Percentiles rank a stretch among this genome's conserved stretches.
phyloP scores from a whole-genome alignment of 768 basidiomycete genomes.

The Suillus paluster region DNA sequence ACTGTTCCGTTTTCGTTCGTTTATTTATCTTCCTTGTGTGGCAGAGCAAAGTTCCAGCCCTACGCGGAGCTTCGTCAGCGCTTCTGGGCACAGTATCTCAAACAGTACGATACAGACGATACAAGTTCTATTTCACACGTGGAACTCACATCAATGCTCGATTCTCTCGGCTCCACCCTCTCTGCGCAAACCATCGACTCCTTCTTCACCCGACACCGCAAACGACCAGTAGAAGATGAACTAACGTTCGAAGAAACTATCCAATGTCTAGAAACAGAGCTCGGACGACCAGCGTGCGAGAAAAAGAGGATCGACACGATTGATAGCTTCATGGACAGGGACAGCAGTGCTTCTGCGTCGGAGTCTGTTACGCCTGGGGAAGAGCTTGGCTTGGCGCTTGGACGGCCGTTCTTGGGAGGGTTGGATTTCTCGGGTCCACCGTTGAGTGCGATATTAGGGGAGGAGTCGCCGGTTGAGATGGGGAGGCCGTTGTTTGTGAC shows the following conservation, averaged over 20 bases:
- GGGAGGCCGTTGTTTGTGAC: slow-evolving; percentile 36
- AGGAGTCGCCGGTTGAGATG: slow-evolving; percentile 34
- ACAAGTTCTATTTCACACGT: slow-evolving; percentile 73
- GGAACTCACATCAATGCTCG: slow-evolving; percentile 94
- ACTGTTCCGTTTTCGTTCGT: background rate
- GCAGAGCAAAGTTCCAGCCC: slow-evolving; percentile 91
- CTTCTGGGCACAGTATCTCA: slow-evolving; percentile 89
- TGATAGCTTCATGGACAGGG: slow-evolving; percentile 41
- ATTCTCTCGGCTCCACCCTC: slow-evolving; percentile 94
- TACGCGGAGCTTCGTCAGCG: slow-evolving; percentile 89
- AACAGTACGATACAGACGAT: slow-evolving; percentile 91
- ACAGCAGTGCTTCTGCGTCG: slow-evolving; percentile 47
- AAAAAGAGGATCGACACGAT: slow-evolving; percentile 65
- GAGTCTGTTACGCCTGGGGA: slow-evolving; percentile 47
- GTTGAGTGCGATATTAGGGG: slow-evolving; percentile 29
- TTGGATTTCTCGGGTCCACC: slow-evolving; percentile 67
- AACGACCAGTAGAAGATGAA: slow-evolving; percentile 67
- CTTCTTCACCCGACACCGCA: slow-evolving; percentile 78
- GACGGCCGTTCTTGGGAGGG: slow-evolving; percentile 52
- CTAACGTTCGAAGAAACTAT: slow-evolving; percentile 81
- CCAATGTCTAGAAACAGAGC: slow-evolving; percentile 84
- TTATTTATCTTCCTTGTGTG: background rate
- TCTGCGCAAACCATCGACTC: slow-evolving; percentile 74
- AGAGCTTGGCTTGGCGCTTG: slow-evolving; percentile 31
- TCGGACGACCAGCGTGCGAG: slow-evolving; percentile 73